A percentile compares a stretch with the other conserved stretches of the same genome.
Evolutionary conservation across 192 early-diverging fungal genomes (phyloP).

Genomic region (Backusella psychrophila): DNA sequence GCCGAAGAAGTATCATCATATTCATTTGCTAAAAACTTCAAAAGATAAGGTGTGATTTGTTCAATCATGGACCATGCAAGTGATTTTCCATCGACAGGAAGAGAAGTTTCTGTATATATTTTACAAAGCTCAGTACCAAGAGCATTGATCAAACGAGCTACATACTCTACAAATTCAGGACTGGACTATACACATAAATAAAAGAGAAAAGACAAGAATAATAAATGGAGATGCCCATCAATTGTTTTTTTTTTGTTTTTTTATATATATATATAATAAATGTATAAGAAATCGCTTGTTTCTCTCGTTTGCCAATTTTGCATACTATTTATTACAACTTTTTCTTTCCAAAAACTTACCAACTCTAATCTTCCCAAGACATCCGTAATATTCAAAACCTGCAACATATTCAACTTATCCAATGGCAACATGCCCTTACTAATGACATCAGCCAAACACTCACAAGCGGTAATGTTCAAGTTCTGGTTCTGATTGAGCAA

Average conservation of each 20-base stretch:
- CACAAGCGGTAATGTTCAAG: constrained; percentile 73
- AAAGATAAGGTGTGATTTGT: constrained; percentile 70
- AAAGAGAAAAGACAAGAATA: background rate
- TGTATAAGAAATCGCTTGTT: too few relatives aligned
- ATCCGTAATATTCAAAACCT: constrained; percentile 62
- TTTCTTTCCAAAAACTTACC: constrained; percentile 27
- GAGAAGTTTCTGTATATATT: constrained; percentile 51
- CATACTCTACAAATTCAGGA: constrained; percentile 63
- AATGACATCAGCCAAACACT: constrained; percentile 81
- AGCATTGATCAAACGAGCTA: constrained; percentile 70
- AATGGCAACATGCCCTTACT: constrained; percentile 89
- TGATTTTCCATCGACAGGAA: constrained; percentile 35
- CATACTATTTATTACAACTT: too few relatives aligned
- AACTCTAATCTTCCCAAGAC: constrained; percentile 44
- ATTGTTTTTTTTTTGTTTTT: too few relatives aligned
- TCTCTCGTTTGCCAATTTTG: too few relatives aligned
- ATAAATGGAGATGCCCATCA: constrained; percentile 14
- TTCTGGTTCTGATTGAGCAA: constrained; percentile 54
- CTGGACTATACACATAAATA: constrained; percentile 35
- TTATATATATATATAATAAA: background rate
- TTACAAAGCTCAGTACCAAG: constrained; percentile 73
- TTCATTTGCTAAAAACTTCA: constrained; percentile 79
- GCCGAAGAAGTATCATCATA: constrained; percentile 79
- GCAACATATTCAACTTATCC: constrained; percentile 88
- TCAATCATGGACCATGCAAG: constrained; percentile 68